Conservation (phyloP, 2,329 filamentous ascomycete genomes). For the Xenosphaeropsis pyriputrescens region DNA sequence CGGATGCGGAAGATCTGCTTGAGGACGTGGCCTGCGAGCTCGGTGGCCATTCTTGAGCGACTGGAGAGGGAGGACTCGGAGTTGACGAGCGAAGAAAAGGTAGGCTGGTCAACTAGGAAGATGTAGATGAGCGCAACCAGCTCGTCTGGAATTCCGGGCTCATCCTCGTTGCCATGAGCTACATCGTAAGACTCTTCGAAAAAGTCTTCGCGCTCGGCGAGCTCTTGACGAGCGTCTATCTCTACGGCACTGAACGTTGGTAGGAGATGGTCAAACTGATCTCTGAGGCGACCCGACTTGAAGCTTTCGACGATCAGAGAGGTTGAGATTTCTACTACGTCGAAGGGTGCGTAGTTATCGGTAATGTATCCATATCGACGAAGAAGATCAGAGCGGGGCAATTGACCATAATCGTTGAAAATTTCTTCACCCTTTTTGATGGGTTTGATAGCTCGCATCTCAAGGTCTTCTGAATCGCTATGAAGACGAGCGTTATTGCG, state of each 20-base stretch:
- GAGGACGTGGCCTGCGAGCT: conserved; percentile 23
- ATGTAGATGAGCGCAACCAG: conserved; percentile 25
- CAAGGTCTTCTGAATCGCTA: conserved; percentile 25
- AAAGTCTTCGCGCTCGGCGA: conserved; percentile 38
- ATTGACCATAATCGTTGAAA: conserved; percentile 55
- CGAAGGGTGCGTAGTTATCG: conserved; percentile 45
- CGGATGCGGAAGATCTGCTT: conserved; percentile 22
- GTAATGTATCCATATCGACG: conserved; percentile 56
- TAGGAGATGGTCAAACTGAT: conserved; percentile 3
- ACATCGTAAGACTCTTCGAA: conserved; percentile 48
- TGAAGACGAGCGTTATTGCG: conserved; percentile 40
- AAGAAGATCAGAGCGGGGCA: conserved; percentile 51
- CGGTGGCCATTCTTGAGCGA: conserved; percentile 25
- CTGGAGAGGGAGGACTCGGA: conserved; percentile 18
- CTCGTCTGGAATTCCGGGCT: conserved; percentile 17
- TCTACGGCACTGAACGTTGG: conserved; percentile 11
- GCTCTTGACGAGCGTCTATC: conserved; percentile 17
- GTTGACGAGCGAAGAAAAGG: conserved; percentile 21
- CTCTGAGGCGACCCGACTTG: conserved; percentile 2
- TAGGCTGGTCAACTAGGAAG: conserved; percentile 21
- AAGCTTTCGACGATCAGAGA: conserved; percentile 25
- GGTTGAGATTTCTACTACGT: conserved; percentile 48
- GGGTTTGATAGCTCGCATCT: conserved; percentile 45
- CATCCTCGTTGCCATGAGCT: conserved; percentile 11
- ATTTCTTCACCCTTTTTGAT: conserved; percentile 45